phyloP scores from a whole-genome alignment of 192 early-diverging fungal genomes.

The Entomortierella chlamydospora region DNA sequence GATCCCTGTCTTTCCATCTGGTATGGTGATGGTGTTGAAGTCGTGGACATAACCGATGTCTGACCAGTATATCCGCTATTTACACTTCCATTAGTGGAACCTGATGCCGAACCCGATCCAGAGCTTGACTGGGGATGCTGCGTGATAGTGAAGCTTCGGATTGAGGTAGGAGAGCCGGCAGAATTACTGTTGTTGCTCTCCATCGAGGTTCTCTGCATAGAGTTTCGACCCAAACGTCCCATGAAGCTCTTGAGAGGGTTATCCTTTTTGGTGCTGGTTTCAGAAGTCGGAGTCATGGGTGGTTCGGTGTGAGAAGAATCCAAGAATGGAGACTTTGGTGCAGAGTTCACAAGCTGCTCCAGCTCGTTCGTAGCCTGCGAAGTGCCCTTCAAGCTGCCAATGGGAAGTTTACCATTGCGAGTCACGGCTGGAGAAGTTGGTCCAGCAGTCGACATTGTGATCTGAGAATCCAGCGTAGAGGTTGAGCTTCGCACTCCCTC shows the following conservation, averaged over 20 bases:
- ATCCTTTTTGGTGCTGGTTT: constrained; percentile 24
- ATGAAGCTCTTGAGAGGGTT: constrained; percentile 51
- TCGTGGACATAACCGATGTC: background rate
- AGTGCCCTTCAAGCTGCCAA: constrained; percentile 16
- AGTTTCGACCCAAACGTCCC: constrained; percentile 48
- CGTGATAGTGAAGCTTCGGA: constrained; percentile 39
- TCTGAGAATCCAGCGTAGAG: constrained; percentile 23
- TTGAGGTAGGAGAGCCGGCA: constrained; percentile 37
- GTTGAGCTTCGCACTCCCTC: constrained; percentile 19
- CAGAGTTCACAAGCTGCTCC: constrained; percentile 29
- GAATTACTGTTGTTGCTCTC: constrained; percentile 27
- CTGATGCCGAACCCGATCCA: constrained; percentile 10
- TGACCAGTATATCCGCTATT: constrained; percentile 29
- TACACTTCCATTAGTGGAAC: constrained; percentile 29
- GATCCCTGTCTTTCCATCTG: constrained; percentile 21
- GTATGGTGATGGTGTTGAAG: constrained; percentile 3
- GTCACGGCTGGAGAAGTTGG: constrained; percentile 22
- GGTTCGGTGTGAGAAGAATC: constrained; percentile 5
- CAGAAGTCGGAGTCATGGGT: background rate
- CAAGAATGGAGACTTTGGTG: constrained; percentile 12
- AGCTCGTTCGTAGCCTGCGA: constrained; percentile 42
- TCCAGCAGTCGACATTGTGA: constrained; percentile 45
- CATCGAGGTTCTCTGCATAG: constrained; percentile 32
- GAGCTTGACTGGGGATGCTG: background rate
- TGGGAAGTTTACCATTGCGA: too few relatives aligned